Conservation (phyloP, 352 stramenopile species). For the Thalassiosira sp. region DNA sequence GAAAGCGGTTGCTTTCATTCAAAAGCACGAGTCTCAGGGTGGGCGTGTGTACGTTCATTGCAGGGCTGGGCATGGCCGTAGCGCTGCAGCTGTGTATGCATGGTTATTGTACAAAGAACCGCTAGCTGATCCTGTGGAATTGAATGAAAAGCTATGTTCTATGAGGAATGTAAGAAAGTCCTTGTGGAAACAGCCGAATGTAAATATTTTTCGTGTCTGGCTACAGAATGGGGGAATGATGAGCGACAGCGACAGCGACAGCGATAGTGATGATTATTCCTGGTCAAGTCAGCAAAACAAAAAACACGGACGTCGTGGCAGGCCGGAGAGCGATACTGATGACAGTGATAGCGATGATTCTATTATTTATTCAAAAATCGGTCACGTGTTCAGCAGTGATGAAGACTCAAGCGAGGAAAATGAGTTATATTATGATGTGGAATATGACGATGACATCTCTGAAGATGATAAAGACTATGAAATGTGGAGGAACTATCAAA, state of each 20-base stretch:
- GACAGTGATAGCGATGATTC: slow-evolving; percentile 4
- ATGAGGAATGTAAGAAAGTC: slow-evolving; percentile 89
- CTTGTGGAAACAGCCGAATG: slow-evolving; percentile 88
- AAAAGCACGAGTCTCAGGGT: slow-evolving; percentile 86
- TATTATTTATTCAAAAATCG: slow-evolving; percentile 16
- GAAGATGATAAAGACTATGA: slow-evolving; percentile 48
- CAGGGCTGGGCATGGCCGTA: slow-evolving; percentile 93
- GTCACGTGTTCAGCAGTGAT: slow-evolving; percentile 42
- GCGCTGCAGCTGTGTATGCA: slow-evolving; percentile 88
- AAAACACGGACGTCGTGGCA: neutral
- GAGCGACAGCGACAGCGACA: slow-evolving; percentile 19
- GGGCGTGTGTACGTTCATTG: slow-evolving; percentile 95
- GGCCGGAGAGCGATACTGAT: slow-evolving; percentile 4
- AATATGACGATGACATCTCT: slow-evolving; percentile 24
- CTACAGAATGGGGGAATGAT: slow-evolving; percentile 48
- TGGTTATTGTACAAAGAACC: slow-evolving; percentile 86
- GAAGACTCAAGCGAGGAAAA: slow-evolving; percentile 14
- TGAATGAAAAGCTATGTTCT: slow-evolving; percentile 88
- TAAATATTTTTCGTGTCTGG: slow-evolving; percentile 81
- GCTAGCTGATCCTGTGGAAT: slow-evolving; percentile 82
- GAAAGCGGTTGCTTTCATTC: slow-evolving; percentile 56
- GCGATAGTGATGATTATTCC: slow-evolving; percentile 5
- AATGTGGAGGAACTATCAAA: slow-evolving; percentile 23
- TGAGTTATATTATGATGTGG: slow-evolving; percentile 17
- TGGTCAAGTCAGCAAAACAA: neutral